Percentiles rank a stretch among this genome's conserved stretches.
Evolutionary conservation across 805 yeast genomes (phyloP).

Genomic region (Candida hungchunana): DNA sequence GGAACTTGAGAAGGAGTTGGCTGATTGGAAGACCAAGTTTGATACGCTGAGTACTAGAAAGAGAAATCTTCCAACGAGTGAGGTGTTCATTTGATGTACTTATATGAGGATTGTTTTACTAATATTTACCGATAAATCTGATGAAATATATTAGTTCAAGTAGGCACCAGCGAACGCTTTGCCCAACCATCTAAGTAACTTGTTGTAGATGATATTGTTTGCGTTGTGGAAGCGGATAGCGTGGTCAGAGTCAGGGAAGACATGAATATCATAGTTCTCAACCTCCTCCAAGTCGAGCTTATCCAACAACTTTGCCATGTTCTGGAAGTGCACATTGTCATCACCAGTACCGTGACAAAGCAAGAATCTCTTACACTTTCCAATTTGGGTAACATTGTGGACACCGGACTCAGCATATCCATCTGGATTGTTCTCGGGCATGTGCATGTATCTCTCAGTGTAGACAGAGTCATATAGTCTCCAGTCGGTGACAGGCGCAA

Average conservation of each 20-base stretch:
- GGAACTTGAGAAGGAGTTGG: conserved; percentile 51
- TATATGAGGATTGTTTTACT: too few species aligned
- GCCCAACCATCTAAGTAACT: conserved; percentile 58
- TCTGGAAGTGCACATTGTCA: conserved; percentile 95
- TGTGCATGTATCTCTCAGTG: conserved; percentile 92
- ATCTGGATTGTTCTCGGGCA: conserved; percentile 60
- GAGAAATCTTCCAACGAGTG: conserved; percentile 19
- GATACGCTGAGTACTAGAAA: conserved; percentile 24
- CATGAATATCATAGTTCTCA: conserved; percentile 79
- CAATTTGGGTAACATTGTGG: conserved; percentile 51
- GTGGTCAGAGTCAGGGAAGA: conserved; percentile 82
- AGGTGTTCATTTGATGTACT: conserved; percentile 24
- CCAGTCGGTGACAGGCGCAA: conserved; percentile 98
- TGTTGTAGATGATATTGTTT: conserved; percentile 62
- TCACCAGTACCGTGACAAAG: conserved; percentile 97
- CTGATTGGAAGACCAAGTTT: conserved; percentile 47
- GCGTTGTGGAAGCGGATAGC: conserved; percentile 71
- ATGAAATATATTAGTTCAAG: not conserved
- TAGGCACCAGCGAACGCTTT: conserved; percentile 53
- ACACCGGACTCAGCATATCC: conserved; percentile 64
- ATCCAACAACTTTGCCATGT: conserved; percentile 75
- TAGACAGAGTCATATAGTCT: conserved; percentile 84
- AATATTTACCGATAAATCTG: too few species aligned
- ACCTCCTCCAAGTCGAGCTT: conserved; percentile 62
- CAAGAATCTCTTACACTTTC: conserved; percentile 59